Percentiles rank a stretch among this genome's conserved stretches.
These are phyloP conservation scores for Salinomyces thailandicus DNA, from an alignment of 2,329 filamentous ascomycete genomes.

Conservation along the genomic window DNA sequence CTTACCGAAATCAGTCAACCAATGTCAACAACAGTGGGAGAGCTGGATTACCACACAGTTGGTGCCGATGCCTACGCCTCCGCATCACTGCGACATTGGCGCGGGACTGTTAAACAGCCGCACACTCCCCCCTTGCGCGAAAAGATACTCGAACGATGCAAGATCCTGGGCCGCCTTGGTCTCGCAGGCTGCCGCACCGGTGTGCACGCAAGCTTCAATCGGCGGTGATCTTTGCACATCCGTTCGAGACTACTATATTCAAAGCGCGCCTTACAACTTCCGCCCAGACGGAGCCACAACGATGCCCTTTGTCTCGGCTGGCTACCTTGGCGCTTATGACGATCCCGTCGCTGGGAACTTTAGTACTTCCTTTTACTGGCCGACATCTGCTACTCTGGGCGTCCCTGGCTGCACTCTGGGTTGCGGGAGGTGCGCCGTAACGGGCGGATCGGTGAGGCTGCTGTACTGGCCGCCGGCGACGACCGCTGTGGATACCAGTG, in stretches of 20 bases:
- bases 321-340: background rate
- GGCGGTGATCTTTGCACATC: conserved; percentile 6
- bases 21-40: conserved; percentile 8
- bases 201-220: conserved; percentile 10
- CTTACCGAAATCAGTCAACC: conserved; percentile 5
- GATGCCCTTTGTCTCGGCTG: background rate
- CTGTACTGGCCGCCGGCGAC: conserved; percentile 14
- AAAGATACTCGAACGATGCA: conserved; percentile 1
- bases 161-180: conserved; percentile 1
- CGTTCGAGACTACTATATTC: conserved; percentile 1
- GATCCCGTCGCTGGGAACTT: background rate
- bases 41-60: conserved; percentile 6
- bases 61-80: conserved; percentile 7
- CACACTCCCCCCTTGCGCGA: conserved; percentile 5
- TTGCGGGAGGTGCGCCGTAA: conserved; percentile 13
- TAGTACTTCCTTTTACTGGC: conserved; percentile 8
- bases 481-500: conserved; percentile 3
- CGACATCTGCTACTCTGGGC: conserved; percentile 8
- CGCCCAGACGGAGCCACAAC: background rate
- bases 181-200: background rate
- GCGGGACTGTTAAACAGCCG: conserved; percentile 2
- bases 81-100: conserved; percentile 9
- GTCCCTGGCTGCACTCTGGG: conserved; percentile 11
- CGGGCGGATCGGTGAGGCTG: conserved; percentile 12
- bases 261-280: background rate